These are phyloP conservation scores for Viridothelium virens DNA, from an alignment of 495 filamentous ascomycete genomes.

Conservation along the genomic window DNA sequence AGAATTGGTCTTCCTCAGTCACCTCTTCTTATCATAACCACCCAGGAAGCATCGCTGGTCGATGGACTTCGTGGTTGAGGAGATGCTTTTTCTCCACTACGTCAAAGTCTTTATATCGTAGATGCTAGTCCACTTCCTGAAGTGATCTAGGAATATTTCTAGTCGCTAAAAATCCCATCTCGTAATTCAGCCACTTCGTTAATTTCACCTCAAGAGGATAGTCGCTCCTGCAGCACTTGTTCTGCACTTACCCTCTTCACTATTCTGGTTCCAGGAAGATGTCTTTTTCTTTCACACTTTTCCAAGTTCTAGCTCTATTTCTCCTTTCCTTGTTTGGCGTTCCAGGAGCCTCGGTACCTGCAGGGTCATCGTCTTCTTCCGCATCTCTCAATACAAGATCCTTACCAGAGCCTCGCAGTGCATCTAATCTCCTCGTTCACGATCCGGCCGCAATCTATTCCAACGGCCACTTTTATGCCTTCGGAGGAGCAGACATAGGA, in stretches of 20 bases:
- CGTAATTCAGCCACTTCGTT: too few species aligned
- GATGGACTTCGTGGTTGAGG: too few species aligned
- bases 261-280: background rate
- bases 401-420: background rate
- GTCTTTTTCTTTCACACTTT: background rate
- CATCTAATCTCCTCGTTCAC: background rate
- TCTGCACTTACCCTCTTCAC: background rate
- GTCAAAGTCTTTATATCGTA: too few species aligned
- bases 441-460: background rate
- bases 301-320: background rate
- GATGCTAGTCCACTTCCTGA: too few species aligned
- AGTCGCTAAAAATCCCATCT: too few species aligned
- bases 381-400: background rate
- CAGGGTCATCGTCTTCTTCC: background rate
- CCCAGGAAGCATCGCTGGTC: too few species aligned
- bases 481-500: background rate
- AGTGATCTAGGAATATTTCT: too few species aligned
- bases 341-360: background rate
- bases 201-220: too few species aligned
- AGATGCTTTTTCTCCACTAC: too few species aligned
- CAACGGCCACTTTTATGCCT: conserved; percentile 4
- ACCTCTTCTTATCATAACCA: too few species aligned
- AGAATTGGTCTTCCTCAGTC: too few species aligned
- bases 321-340: background rate
- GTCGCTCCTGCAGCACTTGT: too few species aligned